Evolutionary conservation across 140 eudicot species (phyloP).

Genomic region (Flaveria floridana): DNA sequence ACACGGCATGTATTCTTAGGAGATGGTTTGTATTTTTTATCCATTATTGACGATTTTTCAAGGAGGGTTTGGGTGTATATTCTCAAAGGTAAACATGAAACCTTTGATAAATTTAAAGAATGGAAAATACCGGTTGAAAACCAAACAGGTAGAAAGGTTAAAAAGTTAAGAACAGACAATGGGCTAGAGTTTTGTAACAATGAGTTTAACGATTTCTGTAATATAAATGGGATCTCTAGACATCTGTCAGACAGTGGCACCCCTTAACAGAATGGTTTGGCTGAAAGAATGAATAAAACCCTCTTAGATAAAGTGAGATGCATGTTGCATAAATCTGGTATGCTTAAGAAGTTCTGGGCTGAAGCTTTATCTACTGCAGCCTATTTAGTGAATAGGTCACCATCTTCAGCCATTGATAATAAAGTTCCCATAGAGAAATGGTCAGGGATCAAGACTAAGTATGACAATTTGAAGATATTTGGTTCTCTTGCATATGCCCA

Average conservation of each 20-base stretch:
- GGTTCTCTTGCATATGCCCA: slow-evolving; percentile 4
- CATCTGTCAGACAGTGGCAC: background rate
- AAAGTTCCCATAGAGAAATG: background rate
- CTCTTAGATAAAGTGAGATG: background rate
- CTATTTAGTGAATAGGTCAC: too few relatives aligned
- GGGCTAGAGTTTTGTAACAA: background rate
- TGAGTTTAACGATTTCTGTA: too few relatives aligned
- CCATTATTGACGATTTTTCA: background rate
- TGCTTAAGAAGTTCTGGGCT: background rate
- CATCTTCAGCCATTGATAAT: background rate
- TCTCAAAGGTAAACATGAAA: background rate
- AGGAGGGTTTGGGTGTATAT: background rate
- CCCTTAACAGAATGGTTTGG: background rate
- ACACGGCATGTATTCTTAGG: background rate
- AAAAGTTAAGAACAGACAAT: background rate
- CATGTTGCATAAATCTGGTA: background rate
- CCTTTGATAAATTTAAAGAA: background rate
- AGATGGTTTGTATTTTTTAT: background rate
- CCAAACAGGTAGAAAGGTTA: background rate
- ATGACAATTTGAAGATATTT: background rate
- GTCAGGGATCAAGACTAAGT: background rate
- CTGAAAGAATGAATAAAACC: too few relatives aligned
- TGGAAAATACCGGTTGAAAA: background rate
- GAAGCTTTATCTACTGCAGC: background rate
- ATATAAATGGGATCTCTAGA: background rate